Conservation (phyloP, 108 stramenopile species). For the Skeletonema potamos region DNA sequence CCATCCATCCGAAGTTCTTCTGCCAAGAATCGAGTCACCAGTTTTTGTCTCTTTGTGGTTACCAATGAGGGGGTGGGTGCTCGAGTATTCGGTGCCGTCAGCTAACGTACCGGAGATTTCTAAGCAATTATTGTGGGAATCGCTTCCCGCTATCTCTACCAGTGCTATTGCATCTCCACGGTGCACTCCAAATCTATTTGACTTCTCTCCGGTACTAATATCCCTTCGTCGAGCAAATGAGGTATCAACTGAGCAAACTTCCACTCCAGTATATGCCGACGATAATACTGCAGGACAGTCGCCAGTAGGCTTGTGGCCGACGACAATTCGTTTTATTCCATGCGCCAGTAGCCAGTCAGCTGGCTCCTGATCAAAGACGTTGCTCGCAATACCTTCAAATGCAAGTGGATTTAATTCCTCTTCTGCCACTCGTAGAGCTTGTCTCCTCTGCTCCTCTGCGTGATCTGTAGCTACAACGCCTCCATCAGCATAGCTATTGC, state of each 20-base stretch:
- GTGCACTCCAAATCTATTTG: constrained; percentile 24
- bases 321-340: constrained; percentile 60
- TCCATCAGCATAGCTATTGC: constrained; percentile 61
- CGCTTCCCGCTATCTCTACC: constrained; percentile 50
- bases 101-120: constrained; percentile 38
- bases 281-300: constrained; percentile 68
- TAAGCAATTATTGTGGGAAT: constrained; percentile 31
- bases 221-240: constrained; percentile 48
- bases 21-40: constrained; percentile 44
- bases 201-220: constrained; percentile 1
- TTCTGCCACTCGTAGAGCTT: constrained; percentile 24
- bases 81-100: constrained; percentile 37
- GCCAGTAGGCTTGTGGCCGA: constrained; percentile 71
- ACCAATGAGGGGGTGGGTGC: constrained; percentile 22
- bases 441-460: constrained; percentile 34
- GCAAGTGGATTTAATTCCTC: constrained; percentile 41
- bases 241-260: constrained; percentile 61
- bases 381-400: constrained; percentile 62
- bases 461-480: constrained; percentile 51
- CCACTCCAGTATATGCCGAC: constrained; percentile 48
- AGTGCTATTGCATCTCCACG: constrained; percentile 48
- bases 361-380: constrained; percentile 50
- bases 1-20: constrained; percentile 34
- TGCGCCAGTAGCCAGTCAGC: constrained; percentile 51
- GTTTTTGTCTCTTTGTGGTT: neutral